Evolutionary conservation across 768 basidiomycete genomes (phyloP).

Genomic region (Pleurotus platypus): DNA sequence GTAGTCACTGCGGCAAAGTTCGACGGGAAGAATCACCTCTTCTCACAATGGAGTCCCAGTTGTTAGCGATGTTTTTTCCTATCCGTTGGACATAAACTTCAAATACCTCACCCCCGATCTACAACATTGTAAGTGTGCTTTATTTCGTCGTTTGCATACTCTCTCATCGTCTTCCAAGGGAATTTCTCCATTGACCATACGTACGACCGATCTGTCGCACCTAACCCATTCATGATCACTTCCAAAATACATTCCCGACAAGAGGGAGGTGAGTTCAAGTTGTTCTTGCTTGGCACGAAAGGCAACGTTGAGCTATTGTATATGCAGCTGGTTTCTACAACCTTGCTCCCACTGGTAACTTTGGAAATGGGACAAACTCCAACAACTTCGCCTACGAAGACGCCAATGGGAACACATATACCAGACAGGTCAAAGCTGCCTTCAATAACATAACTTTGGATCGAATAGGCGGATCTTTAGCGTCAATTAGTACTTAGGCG

Average conservation of each 20-base stretch:
- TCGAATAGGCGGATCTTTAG: constrained; percentile 47
- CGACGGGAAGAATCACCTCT: constrained; percentile 32
- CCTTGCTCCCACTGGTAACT: constrained; percentile 39
- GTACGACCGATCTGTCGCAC: constrained; percentile 55
- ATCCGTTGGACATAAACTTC: constrained; percentile 43
- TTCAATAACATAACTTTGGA: constrained; percentile 62
- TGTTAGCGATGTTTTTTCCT: constrained; percentile 39
- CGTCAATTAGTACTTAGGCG: constrained; percentile 8
- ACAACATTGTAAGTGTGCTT: constrained; percentile 28
- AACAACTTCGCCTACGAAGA: constrained; percentile 67
- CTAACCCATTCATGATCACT: constrained; percentile 54
- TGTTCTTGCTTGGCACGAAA: background rate
- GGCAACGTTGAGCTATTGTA: background rate
- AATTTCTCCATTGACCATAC: constrained; percentile 60
- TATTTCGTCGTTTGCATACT: background rate
- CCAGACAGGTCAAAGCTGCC: constrained; percentile 55
- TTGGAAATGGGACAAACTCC: constrained; percentile 66
- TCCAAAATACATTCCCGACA: constrained; percentile 61
- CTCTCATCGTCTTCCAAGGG: constrained; percentile 28
- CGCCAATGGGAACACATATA: constrained; percentile 56
- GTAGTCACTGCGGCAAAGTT: constrained; percentile 37
- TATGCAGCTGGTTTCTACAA: constrained; percentile 48
- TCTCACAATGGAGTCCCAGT: constrained; percentile 37
- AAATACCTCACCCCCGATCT: constrained; percentile 29
- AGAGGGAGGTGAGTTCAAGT: constrained; percentile 41